Evolutionary conservation across 331 rosid genomes (phyloP), one percentile per base, ranked within the genome.

Genomic region (Pyracantha coccinea): DNA sequence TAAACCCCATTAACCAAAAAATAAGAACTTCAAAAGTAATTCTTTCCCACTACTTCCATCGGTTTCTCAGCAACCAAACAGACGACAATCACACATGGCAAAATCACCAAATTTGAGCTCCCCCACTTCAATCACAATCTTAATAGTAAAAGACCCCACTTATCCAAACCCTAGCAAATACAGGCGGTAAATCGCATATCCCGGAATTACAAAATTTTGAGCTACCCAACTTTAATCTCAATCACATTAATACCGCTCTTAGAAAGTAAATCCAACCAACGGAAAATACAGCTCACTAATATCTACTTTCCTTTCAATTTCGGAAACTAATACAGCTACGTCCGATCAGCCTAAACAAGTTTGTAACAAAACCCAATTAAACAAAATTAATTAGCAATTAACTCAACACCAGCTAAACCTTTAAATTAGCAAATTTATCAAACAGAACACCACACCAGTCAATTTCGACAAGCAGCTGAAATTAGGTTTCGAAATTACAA

Each of bases 271-370:
- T 20, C n/a, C 60, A 65, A 59, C 7, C 29, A 38, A 10, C 53
- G 0, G 33, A 77, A 78, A 8, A 53, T 19, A 73, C 53, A 76
- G 59, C 69, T 10, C 7, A 53, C 27, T 35, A 29, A 73, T 11
- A 25, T 71, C 19, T 10, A 28, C 7, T 10, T 19, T 10, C 44
- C 74, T 21, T 47, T 63, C 63, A 80, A 70, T 44, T 63, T 2
- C 53, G 16, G 67, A 83, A 75, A 59, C 69, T 23, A 66, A 3
- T 31, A 68, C 33, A 79, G 57, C 59, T 8, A 53, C 67, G 69
- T 63, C 69, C 41, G 81, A 84, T 72, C 76, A 59, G 59, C 73
- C 45, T 4, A 78, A 69, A 23, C 35, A 54, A 74, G 71, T 80
- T 23, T 21, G 57, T 14, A 71, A 23, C 12, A 47, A 76, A 69